Base-by-base conservation (phyloP, 2,329 filamentous ascomycete genomes). In the Colletotrichum liriopes region DNA sequence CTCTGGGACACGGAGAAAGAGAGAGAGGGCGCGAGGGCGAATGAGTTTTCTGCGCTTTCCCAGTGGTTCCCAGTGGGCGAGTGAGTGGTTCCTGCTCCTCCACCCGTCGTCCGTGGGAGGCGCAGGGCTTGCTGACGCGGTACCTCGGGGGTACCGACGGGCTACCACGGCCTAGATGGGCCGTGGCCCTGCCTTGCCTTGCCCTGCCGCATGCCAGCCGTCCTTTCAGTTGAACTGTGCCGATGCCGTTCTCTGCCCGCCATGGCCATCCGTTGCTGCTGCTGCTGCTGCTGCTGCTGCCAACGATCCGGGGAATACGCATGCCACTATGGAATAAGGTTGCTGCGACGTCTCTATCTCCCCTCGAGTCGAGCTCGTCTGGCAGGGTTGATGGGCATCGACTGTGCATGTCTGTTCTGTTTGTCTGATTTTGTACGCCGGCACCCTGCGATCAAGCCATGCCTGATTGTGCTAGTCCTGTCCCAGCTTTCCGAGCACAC, bases 121-220 rank as follows among this genome's bases (percentile, higher is more conserved):
- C 64, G 68, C 64, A 71, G 43, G 58, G 65, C 47, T 39, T 56
- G 51, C 52, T 63, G 43, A 39, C 58, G 65, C 8, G 29, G 65
- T 67, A 67, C 51, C 43, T 62, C 51, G 65, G 65, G 52, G 29
- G 62, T 66, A 70, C 62, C 62, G 59, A 64, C n/a, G 37, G 43
- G 45, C 16, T 47, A 47, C 45, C 23, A 49, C 39, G 26, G 55
- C 32, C 12, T 20, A 20, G 23, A n/a, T 35, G 26, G 55, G 49
- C 58, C 54, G 47, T 60, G 23, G 20, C n/a, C 43, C 29, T 29
- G 45, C 45, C 29, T 32, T 32, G 16, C 16, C 43, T 37, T 23
- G 41, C 12, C 45, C 23, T 54, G 49, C 60, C 26, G 51, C 20
- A 49, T 49, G n/a, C 37, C n/a, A 26, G 55, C 20, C 18, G 23